Percentiles rank a stretch among this genome's conserved stretches.
These are phyloP conservation scores for Paecilomyces formosus DNA, from an alignment of 2,329 filamentous ascomycete species.

Conservation along the genomic window DNA sequence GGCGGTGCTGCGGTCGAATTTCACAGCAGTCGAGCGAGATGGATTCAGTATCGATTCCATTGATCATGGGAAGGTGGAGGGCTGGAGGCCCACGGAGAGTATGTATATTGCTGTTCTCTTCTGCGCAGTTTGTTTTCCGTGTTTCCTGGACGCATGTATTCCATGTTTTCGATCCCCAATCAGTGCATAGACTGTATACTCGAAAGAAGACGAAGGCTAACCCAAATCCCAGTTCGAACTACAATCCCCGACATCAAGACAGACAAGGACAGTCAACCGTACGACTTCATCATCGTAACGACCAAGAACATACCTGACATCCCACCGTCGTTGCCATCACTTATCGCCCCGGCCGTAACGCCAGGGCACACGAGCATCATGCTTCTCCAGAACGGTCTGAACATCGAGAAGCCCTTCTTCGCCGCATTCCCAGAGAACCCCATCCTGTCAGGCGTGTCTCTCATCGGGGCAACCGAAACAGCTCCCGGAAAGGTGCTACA, in stretches of 20 bases:
- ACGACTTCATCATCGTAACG: constrained; percentile 52
- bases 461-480: constrained; percentile 46
- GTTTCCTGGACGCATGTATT: neutral
- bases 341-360: constrained; percentile 47
- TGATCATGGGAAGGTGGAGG: constrained; percentile 45
- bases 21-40: constrained; percentile 35
- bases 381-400: constrained; percentile 57
- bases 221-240: constrained; percentile 35
- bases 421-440: constrained; percentile 44
- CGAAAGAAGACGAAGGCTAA: neutral
- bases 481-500: constrained; percentile 45
- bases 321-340: constrained; percentile 39
- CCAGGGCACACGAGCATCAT: constrained; percentile 47
- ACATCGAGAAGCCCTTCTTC: constrained; percentile 52
- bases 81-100: constrained; percentile 42
- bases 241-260: constrained; percentile 38
- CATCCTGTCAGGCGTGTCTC: constrained; percentile 46
- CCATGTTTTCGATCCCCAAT: neutral
- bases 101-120: neutral
- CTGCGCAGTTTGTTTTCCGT: neutral
- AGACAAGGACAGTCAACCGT: constrained; percentile 15
- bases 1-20: constrained; percentile 51
- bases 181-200: too few species aligned
- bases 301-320: constrained; percentile 56
- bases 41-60: constrained; percentile 51